phyloP scores from a whole-genome alignment of 2,329 filamentous ascomycete genomes.

The Alternaria conjuncta region DNA sequence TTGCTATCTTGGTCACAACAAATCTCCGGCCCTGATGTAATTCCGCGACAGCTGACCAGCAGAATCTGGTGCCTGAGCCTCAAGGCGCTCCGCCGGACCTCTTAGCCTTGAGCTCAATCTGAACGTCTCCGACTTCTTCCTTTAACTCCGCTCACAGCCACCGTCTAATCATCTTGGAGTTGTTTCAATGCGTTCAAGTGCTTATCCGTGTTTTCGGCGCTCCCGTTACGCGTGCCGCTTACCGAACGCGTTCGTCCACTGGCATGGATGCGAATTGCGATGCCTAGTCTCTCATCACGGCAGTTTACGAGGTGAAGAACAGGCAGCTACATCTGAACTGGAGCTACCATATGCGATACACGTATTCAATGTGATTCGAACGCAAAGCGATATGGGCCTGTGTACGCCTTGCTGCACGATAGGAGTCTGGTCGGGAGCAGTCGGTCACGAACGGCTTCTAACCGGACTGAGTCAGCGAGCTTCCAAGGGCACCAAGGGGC shows the following conservation, averaged over 20 bases:
- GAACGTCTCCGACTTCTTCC: conserved; percentile 36
- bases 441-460: conserved; percentile 19
- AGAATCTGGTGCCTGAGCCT: conserved; percentile 30
- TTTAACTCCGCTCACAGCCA: conserved; percentile 31
- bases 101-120: conserved; percentile 19
- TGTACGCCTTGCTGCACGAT: not conserved
- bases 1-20: conserved; percentile 26
- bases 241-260: conserved; percentile 33
- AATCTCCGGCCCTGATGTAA: conserved; percentile 28
- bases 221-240: conserved; percentile 27
- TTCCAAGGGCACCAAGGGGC: conserved; percentile 24
- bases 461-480: conserved; percentile 24
- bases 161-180: conserved; percentile 34
- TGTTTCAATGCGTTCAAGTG: conserved; percentile 21
- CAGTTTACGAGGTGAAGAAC: conserved; percentile 1
- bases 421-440: conserved; percentile 13
- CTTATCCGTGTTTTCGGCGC: conserved; percentile 21
- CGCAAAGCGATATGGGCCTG: not conserved
- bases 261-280: conserved; percentile 30
- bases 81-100: conserved; percentile 22
- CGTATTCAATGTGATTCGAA: not conserved
- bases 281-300: conserved; percentile 38
- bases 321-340: conserved; percentile 15
- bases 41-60: conserved; percentile 41
- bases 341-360: not conserved